phyloP scores from a whole-genome alignment of 345 rosid species.

The Syzygium oleosum region DNA sequence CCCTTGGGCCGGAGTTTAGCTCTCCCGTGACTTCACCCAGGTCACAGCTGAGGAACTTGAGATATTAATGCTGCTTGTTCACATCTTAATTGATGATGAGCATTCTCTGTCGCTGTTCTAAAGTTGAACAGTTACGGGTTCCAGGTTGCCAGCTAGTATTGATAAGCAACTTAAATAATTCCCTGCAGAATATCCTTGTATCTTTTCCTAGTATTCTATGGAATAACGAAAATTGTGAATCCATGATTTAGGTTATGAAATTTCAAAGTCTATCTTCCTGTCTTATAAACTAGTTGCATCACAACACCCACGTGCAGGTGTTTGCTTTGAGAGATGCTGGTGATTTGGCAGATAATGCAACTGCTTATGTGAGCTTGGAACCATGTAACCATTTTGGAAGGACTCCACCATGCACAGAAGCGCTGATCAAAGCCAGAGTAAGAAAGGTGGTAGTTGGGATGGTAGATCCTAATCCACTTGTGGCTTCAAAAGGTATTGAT shows the following conservation, averaged over 20 bases:
- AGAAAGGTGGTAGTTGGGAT: constrained; percentile 83
- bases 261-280: not conserved
- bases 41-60: not conserved
- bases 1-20: not conserved
- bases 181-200: not conserved
- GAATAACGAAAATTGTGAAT: not conserved
- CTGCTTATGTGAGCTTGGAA: constrained; percentile 89
- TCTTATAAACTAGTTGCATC: not conserved
- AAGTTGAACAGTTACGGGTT: not conserved
- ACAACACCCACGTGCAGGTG: constrained; percentile 32
- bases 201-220: not conserved
- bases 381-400: constrained; percentile 91
- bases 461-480: constrained; percentile 93
- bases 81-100: not conserved
- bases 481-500: constrained; percentile 63
- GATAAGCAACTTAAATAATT: not conserved
- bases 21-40: not conserved
- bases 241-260: not conserved
- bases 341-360: constrained; percentile 68
- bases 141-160: not conserved
- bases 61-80: not conserved
- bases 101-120: not conserved
- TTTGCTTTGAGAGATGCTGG: constrained; percentile 87
- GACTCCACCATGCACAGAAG: constrained; percentile 92
- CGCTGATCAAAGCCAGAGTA: constrained; percentile 77